Evolutionary conservation across 768 basidiomycete genomes (phyloP), one percentile per base, ranked within the genome.

Genomic region (Tricholoma matsutake): DNA sequence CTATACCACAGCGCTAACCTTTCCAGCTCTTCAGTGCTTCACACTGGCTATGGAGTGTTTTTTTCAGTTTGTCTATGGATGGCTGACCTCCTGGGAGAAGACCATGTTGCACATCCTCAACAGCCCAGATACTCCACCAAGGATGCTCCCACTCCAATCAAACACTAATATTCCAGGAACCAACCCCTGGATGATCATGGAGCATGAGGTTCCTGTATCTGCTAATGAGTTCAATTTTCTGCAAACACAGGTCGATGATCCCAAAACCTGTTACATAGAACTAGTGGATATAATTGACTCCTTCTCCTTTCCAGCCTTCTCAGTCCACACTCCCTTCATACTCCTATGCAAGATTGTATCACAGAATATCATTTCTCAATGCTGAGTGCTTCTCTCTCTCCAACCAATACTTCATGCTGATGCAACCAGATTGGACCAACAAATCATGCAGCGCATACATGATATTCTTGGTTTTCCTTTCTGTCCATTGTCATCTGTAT

Each of bases 141-240:
- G 60, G 20, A 56, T 32, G 0, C 16, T 57, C 20, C 14, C 39
- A 4, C 54, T 63, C 9, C 39, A 22, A 13, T 60, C 63, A 14
- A 55, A 54, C n/a, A 59, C 59, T 3, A 61, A 37, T 1, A 31
- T 13, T 6, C 53, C 49, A 6, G 62, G 64, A 16, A 1, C 41
- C 2, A 20, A 66, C 41, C 69, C 65, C 0, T 32, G 53, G 9
- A 58, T 16, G 1, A 25, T 68, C 16, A 55, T 56, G 3, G 29
- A 31, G 7, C 61, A 66, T 49, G 39, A 61, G 4, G 66, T 71
- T 11, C 51, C 47, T 49, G 43, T 45, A 5, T 45, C 43, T 3
- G 3, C 14, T 22, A 47, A 66, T 31, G 63, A 68, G 29, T 60
- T 66, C 3, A 62, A 62, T 20, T 71, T 73, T 31, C 63, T 73